phyloP scores from a whole-genome alignment of 768 basidiomycete species.

The Trametes gibbosa region DNA sequence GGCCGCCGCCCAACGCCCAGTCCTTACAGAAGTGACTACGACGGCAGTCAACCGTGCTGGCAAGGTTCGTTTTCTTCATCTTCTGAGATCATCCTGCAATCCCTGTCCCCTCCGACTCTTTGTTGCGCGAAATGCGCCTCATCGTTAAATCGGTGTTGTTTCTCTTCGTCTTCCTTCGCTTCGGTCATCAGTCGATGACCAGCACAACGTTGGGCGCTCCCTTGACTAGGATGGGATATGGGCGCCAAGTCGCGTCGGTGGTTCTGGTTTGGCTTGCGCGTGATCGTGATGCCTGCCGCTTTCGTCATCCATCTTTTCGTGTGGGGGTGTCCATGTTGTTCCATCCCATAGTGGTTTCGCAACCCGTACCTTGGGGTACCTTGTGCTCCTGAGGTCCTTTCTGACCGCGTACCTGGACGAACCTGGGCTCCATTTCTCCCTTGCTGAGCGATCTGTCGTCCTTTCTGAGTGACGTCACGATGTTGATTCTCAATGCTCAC shows the following conservation, averaged over 20 bases:
- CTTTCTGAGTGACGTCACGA: neutral
- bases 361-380: neutral
- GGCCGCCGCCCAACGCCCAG: conserved; percentile 58
- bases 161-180: neutral
- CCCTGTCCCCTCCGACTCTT: neutral
- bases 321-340: neutral
- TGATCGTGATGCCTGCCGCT: conserved; percentile 18
- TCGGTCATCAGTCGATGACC: neutral
- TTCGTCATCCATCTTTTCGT: conserved; percentile 1
- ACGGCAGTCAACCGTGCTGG: conserved; percentile 61
- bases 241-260: conserved; percentile 13
- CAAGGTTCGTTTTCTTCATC: conserved; percentile 48
- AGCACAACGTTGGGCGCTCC: neutral
- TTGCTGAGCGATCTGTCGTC: neutral
- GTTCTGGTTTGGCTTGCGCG: neutral
- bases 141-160: no score
- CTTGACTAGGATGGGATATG: neutral
- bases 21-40: conserved; percentile 78
- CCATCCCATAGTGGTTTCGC: conserved; percentile 3
- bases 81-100: conserved; percentile 4
- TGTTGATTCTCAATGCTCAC: conserved; percentile 20
- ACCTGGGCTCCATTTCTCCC: no score
- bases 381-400: no score
- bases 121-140: neutral
- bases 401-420: no score